Evolutionary conservation across 148 eudicot species (phyloP), one percentile per base, ranked within the genome.

Genomic region (Chenopodium suecicum): DNA sequence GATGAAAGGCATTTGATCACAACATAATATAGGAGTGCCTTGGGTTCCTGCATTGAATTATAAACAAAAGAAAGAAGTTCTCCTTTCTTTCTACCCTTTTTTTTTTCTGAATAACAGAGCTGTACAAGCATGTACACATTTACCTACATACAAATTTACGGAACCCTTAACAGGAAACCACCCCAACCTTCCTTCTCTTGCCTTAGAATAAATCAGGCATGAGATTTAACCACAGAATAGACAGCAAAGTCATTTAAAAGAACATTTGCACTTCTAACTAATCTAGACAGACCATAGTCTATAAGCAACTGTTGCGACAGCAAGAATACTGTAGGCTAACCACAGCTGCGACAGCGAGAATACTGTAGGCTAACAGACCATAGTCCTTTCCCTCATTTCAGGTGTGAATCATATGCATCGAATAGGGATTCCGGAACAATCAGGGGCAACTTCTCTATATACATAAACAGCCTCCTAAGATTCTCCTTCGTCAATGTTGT

Each of bases 391-490:
- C 31, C n/a, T 12, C 85, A 95, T 88, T 90, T 90, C 70, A 95
- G 82, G 82, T 95, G 98, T 64, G 95, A 86, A 88, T 95, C 97
- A 7, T 89, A 93, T 32, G 91, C 65, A 74, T 95, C 98, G 70
- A 92, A 91, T 37, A 91, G 80, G 66, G 87, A 83, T 68, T 93
- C 96, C 2, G 98, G 98, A 82, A 93, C 89, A 79, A 95, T 83
- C 77, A 93, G 75, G 81, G 98, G 98, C 88, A 95, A 74, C 86
- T 95, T 95, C 81, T 95, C 98, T 88, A 92, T 91, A 70, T 89
- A 94, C 92, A 93, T 88, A 80, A 94, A 94, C 76, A 95, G 87
- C 91, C 97, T 89, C 90, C 91, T 92, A 16, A 90, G 90, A 83
- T 95, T 93, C 80, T 95, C 98, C 87, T 86, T 85, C 1, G 91